Evolutionary conservation across 2,329 filamentous ascomycete genomes (phyloP).

Genomic region (Fusarium chaquense): DNA sequence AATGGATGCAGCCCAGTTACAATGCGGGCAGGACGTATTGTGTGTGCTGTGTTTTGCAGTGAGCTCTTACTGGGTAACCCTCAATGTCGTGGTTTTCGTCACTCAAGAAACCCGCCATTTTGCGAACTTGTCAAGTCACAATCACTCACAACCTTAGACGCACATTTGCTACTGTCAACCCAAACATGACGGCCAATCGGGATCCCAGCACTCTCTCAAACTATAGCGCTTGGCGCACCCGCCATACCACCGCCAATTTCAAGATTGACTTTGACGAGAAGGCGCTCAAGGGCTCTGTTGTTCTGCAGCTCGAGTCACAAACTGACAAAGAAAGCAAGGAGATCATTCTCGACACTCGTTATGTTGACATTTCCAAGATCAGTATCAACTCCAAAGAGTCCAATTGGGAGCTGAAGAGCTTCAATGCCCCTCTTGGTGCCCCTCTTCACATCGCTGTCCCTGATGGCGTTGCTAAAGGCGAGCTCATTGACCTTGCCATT

Average conservation of each 20-base stretch:
- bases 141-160: constrained; percentile 44
- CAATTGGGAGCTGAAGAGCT: constrained; percentile 77
- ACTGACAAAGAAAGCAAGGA: constrained; percentile 79
- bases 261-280: constrained; percentile 86
- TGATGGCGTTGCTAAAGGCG: constrained; percentile 64
- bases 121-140: constrained; percentile 43
- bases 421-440: constrained; percentile 78
- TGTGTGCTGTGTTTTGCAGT: constrained; percentile 13
- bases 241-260: constrained; percentile 84
- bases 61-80: constrained; percentile 25
- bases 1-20: constrained; percentile 7
- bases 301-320: constrained; percentile 80
- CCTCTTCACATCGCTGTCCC: constrained; percentile 75
- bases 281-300: constrained; percentile 80
- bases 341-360: constrained; percentile 90
- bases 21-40: constrained; percentile 14
- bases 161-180: constrained; percentile 49
- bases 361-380: constrained; percentile 79
- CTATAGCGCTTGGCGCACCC: constrained; percentile 87
- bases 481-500: constrained; percentile 70
- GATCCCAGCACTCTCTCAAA: constrained; percentile 94
- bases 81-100: constrained; percentile 49
- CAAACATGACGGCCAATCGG: constrained; percentile 58
- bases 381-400: constrained; percentile 73
- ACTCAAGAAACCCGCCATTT: constrained; percentile 45